Conservation (phyloP, 176 grass and related monocot species). For the Zoysia japonica region DNA sequence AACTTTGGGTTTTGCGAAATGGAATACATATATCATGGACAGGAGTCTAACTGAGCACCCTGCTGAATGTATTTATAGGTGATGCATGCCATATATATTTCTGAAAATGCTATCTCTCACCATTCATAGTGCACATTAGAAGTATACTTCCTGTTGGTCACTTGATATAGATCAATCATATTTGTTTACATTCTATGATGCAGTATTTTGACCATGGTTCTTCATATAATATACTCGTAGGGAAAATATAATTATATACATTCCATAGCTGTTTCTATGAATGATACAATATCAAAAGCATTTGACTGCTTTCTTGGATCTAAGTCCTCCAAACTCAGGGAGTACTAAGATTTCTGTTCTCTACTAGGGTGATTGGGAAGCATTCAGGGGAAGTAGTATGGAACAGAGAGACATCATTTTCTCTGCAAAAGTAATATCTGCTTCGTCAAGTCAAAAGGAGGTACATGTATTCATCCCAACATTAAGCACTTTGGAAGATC, state of each 20-base stretch:
- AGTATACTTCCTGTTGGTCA: not conserved
- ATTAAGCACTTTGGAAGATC: slow-evolving; percentile 44
- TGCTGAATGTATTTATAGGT: not conserved
- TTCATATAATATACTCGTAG: not conserved
- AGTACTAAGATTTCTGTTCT: slow-evolving; percentile 21
- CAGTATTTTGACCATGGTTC: not conserved
- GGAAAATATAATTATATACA: not conserved
- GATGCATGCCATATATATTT: slow-evolving; percentile 18
- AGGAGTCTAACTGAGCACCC: not conserved
- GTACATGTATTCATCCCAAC: slow-evolving; percentile 60
- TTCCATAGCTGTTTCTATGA: not conserved
- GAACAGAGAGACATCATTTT: slow-evolving; percentile 65
- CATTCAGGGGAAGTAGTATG: slow-evolving; percentile 59
- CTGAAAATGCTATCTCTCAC: not conserved
- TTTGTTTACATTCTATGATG: not conserved
- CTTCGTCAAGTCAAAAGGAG: slow-evolving; percentile 57
- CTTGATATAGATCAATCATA: not conserved
- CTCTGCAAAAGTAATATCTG: slow-evolving; percentile 42
- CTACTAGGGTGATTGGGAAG: slow-evolving; percentile 74
- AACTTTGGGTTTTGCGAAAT: not conserved
- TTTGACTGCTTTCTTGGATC: not conserved
- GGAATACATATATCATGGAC: not conserved
- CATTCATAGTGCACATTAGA: not conserved
- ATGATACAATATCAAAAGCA: not conserved
- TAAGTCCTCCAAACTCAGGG: not conserved